Evolutionary conservation across 106 monocot genomes (phyloP).

Genomic region (Platanthera guangdongensis): DNA sequence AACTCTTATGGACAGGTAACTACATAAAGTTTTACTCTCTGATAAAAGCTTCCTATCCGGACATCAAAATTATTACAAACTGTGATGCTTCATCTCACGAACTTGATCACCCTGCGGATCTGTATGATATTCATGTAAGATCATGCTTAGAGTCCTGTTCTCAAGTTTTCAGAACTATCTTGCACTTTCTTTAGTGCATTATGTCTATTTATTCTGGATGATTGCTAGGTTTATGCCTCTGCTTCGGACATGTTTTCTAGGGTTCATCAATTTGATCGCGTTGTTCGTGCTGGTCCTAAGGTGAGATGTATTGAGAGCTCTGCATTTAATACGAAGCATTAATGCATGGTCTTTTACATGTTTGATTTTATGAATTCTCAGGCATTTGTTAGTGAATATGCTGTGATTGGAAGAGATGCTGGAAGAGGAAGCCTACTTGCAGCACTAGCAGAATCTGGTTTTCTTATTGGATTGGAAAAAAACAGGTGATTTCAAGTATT

Average conservation of each 20-base stretch:
- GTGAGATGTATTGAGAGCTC: constrained; percentile 13
- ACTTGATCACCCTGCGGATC: constrained; percentile 73
- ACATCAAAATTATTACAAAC: constrained; percentile 74
- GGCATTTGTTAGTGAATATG: constrained; percentile 94
- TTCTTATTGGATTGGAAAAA: constrained; percentile 79
- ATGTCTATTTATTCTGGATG: background rate
- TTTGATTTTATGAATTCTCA: constrained; percentile 8
- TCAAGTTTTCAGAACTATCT: background rate
- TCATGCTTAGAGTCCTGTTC: background rate
- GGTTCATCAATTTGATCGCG: constrained; percentile 60
- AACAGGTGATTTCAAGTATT: constrained; percentile 39
- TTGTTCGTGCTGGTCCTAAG: constrained; percentile 64
- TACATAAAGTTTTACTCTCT: constrained; percentile 74
- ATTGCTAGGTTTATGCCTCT: constrained; percentile 62
- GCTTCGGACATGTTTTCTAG: constrained; percentile 60
- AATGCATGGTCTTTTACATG: background rate
- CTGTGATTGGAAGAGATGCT: constrained; percentile 65
- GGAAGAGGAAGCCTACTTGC: constrained; percentile 71
- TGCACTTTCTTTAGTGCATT: background rate
- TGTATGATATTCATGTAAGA: constrained; percentile 79
- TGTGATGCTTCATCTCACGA: constrained; percentile 68
- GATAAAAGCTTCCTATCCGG: constrained; percentile 76
- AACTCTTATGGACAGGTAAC: constrained; percentile 42
- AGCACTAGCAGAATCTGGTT: constrained; percentile 65
- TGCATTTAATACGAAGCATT: background rate